Evolutionary conservation across 257 asterid genomes (phyloP).

Genomic region (Salvia rosmarinus): DNA sequence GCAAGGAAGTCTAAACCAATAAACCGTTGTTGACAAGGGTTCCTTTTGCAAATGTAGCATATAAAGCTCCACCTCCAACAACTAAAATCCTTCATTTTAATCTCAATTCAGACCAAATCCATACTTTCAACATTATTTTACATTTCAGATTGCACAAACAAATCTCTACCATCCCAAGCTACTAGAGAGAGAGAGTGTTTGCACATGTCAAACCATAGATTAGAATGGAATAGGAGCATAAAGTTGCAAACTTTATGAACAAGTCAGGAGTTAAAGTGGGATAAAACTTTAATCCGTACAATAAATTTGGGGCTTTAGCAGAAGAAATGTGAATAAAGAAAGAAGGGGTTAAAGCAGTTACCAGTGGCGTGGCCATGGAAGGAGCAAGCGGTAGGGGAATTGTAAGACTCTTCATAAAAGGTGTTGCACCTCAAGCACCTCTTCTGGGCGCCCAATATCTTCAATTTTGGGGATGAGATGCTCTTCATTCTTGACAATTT

Average conservation of each 20-base stretch:
- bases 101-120: neutral
- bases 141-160: no score
- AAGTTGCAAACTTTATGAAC: conserved; percentile 28
- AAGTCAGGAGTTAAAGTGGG: conserved; percentile 8
- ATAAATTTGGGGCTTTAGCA: neutral
- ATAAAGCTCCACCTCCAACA: no score
- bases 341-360: conserved; percentile 15
- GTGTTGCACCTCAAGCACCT: conserved; percentile 66
- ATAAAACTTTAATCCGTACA: no score
- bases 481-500: conserved; percentile 22
- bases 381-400: conserved; percentile 58
- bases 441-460: conserved; percentile 46
- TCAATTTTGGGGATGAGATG: conserved; percentile 36
- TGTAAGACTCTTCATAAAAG: conserved; percentile 47
- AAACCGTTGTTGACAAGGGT: no score
- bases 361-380: conserved; percentile 72
- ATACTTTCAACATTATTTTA: no score
- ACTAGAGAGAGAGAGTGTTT: no score
- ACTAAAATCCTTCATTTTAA: neutral
- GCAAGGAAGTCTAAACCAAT: no score
- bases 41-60: neutral
- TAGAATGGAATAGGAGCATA: neutral
- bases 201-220: conserved; percentile 16
- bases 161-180: neutral
- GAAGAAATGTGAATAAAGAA: conserved; percentile 4